Evolutionary conservation across 352 stramenopile genomes (phyloP), one percentile per base, ranked within the genome.

Genomic region (Phytophthora tubulina): DNA sequence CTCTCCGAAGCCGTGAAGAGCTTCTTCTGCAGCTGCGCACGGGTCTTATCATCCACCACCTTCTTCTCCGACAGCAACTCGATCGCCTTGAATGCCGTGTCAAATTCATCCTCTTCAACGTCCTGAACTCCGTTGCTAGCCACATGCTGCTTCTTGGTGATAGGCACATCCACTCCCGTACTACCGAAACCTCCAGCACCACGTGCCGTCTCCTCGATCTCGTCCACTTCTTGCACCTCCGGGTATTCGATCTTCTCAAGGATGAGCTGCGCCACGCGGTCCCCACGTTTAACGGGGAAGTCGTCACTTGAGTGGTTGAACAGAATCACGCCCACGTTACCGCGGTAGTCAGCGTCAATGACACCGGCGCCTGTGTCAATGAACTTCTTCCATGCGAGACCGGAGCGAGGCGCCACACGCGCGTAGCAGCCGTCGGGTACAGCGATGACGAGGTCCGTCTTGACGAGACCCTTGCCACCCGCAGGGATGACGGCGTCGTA

Each of bases 351-450:
- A 21, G 96, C 96, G 78, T 99, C 89, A 45, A 99, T 98, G 55
- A 99, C 98, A 21, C 98, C 98, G 4, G 98, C 98, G 42, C 98
- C 98, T 8, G 97, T 96, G 75, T 99, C 97, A 70, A 99, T 99
- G 65, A 98, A 98, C 62, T 99, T 98, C 80, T 99, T 99, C 54
- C 96, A 86, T 14, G 98, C 96, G 21, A 99, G 87, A 15, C 98
- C 98, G 31, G 93, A 99, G 30, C 96, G 90, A 54, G 89, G 88
- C 35, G 89, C 87, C 69, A 99, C 96, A 11, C 98, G 90, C 11
- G 91, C 98, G 80, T 99, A 99, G 58, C 93, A 99, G 46, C 96
- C 95, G 3, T 80, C 58, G 7, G 98, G 98, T 75, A 99, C 97
- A 6, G 94, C 94, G 67, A 99, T 97, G 48, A 85, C 85, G 9